Evolutionary conservation across 2,329 filamentous ascomycete species (phyloP).

Genomic region (Claviceps paspali): DNA sequence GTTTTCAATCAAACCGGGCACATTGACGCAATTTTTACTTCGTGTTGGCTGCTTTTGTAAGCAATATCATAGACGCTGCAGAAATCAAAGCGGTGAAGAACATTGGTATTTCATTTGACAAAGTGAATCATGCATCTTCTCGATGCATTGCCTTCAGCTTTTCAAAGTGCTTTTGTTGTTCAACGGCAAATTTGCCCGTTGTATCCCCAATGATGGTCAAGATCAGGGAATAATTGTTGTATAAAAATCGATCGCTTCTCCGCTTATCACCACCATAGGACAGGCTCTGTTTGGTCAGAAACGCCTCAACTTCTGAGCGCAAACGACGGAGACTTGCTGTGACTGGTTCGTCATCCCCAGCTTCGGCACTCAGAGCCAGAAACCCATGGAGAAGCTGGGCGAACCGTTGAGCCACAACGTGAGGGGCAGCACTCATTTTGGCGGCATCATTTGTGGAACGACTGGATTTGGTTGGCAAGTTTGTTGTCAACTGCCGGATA

Average conservation of each 20-base stretch:
- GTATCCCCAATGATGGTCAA: conserved; percentile 77
- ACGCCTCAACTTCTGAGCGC: conserved; percentile 67
- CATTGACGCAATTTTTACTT: no score
- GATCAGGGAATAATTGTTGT: conserved; percentile 93
- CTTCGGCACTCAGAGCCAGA: conserved; percentile 68
- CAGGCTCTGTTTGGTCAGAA: conserved; percentile 64
- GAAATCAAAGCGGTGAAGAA: background rate
- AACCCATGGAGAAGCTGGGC: conserved; percentile 83
- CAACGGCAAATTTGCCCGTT: conserved; percentile 54
- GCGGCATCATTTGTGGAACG: conserved; percentile 33
- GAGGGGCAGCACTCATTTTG: conserved; percentile 64
- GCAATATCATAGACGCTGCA: no score
- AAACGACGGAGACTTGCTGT: conserved; percentile 64
- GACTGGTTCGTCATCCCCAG: conserved; percentile 87
- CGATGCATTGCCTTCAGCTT: conserved; percentile 44
- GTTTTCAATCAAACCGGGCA: no score
- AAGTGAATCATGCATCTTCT: conserved; percentile 19
- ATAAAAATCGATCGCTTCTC: conserved; percentile 76
- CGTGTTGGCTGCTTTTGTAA: no score
- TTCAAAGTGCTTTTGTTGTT: conserved; percentile 65
- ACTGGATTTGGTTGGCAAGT: conserved; percentile 30
- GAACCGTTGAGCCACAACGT: conserved; percentile 87
- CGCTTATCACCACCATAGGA: conserved; percentile 57
- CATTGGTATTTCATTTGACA: background rate
- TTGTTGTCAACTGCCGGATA: conserved; percentile 47